Percentiles rank a stretch among this genome's conserved stretches.
Conservation (phyloP, 495 filamentous ascomycete species). For the Penicillium atrosanguineum region DNA sequence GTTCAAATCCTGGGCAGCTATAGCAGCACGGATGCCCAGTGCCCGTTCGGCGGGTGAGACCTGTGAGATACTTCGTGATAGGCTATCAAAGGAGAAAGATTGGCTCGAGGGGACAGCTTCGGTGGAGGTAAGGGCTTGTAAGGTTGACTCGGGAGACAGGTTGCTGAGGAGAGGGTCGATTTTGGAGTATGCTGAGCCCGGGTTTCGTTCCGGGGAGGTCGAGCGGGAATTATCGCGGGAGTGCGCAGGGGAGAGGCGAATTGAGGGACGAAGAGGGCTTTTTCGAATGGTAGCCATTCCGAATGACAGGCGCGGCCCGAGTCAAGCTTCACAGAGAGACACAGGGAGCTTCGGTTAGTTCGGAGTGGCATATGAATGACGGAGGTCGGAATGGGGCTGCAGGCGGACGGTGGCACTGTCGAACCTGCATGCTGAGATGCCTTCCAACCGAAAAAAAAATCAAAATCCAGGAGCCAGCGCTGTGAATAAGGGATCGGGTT, state of each 20-base stretch:
- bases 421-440: conserved; percentile 33
- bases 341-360: conserved; percentile 10
- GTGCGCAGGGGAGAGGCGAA: conserved; percentile 28
- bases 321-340: conserved; percentile 17
- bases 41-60: conserved; percentile 66
- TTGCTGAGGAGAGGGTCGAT: conserved; percentile 53
- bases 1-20: conserved; percentile 69
- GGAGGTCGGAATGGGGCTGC: conserved; percentile 21
- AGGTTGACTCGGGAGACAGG: conserved; percentile 54
- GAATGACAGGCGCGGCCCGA: conserved; percentile 16
- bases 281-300: conserved; percentile 38
- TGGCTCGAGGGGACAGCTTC: conserved; percentile 52
- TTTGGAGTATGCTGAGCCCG: conserved; percentile 28
- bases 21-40: conserved; percentile 69
- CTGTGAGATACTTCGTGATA: conserved; percentile 64
- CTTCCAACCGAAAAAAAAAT: conserved; percentile 1
- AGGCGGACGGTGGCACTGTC: conserved; percentile 25
- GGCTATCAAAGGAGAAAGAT: conserved; percentile 45
- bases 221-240: conserved; percentile 26
- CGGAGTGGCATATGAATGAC: conserved; percentile 20
- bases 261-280: conserved; percentile 26
- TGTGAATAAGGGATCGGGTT: not conserved
- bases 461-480: not conserved
- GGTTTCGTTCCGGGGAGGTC: conserved; percentile 26
- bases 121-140: conserved; percentile 53